phyloP scores from a whole-genome alignment of 2,329 filamentous ascomycete species.

The Xylaria digitata region DNA sequence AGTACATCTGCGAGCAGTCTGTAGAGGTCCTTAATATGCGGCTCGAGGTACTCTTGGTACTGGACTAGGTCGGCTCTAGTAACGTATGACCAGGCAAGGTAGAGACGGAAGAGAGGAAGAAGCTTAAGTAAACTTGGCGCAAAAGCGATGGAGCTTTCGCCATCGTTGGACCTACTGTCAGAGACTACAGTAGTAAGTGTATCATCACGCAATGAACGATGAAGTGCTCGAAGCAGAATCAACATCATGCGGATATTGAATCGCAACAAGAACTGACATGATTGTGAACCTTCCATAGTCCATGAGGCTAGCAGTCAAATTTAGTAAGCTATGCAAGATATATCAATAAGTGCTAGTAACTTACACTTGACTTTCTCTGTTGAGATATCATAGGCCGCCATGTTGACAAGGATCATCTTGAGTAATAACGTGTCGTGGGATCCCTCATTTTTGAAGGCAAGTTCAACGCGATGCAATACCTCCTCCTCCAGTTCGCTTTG shows the following conservation, averaged over 20 bases:
- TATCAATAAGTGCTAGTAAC: constrained; percentile 38
- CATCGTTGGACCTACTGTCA: constrained; percentile 40
- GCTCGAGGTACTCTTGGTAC: constrained; percentile 59
- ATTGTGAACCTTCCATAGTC: constrained; percentile 57
- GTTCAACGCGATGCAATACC: constrained; percentile 80
- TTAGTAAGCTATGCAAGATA: constrained; percentile 34
- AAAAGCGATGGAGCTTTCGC: constrained; percentile 48
- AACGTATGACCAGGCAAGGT: constrained; percentile 64
- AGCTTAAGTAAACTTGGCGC: constrained; percentile 56
- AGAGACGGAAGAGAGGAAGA: constrained; percentile 65
- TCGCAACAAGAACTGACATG: constrained; percentile 74
- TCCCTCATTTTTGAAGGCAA: constrained; percentile 76
- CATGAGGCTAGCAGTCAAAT: constrained; percentile 56
- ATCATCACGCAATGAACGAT: constrained; percentile 73
- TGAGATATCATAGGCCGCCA: constrained; percentile 83
- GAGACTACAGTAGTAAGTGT: constrained; percentile 41
- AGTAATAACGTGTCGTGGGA: constrained; percentile 74
- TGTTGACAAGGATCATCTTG: constrained; percentile 86
- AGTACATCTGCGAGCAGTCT: constrained; percentile 59
- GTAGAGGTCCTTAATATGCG: constrained; percentile 60
- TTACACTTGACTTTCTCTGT: constrained; percentile 68
- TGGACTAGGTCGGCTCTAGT: constrained; percentile 59
- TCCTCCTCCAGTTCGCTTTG: constrained; percentile 87
- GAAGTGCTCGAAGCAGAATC: constrained; percentile 75
- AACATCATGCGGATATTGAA: constrained; percentile 84